Percentiles rank a stretch among this genome's conserved stretches.
phyloP scores from a whole-genome alignment of 2,329 filamentous ascomycete genomes.

The Fusarium sp. region DNA sequence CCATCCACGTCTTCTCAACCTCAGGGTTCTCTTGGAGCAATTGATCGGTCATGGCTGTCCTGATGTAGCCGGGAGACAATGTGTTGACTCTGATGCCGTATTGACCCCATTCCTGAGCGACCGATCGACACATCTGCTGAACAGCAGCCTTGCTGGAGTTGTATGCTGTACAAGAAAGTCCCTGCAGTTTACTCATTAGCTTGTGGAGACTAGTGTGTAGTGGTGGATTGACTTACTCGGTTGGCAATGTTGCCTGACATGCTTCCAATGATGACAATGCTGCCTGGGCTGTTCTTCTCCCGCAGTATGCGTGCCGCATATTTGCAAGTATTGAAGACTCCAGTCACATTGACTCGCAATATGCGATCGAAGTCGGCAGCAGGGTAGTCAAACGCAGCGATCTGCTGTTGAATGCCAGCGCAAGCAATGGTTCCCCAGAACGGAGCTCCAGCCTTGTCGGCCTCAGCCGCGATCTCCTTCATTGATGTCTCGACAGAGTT shows the following conservation, averaged over 20 bases:
- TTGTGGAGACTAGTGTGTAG: not conserved
- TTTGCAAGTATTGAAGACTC: conserved; percentile 78
- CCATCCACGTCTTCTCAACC: conserved; percentile 67
- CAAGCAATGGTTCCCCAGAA: conserved; percentile 60
- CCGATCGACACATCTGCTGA: conserved; percentile 69
- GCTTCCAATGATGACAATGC: conserved; percentile 64
- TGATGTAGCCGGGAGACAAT: conserved; percentile 71
- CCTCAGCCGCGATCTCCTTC: conserved; percentile 54
- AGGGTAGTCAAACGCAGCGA: conserved; percentile 61
- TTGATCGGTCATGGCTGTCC: conserved; percentile 62
- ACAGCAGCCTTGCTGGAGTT: conserved; percentile 74
- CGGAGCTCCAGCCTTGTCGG: conserved; percentile 49
- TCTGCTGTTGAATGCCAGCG: conserved; percentile 63
- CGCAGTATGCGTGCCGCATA: conserved; percentile 72
- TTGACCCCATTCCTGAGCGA: conserved; percentile 73
- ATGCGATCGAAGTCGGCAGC: conserved; percentile 75
- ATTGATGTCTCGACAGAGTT: conserved; percentile 53
- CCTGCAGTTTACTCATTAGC: conserved; percentile 56
- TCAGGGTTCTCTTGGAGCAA: conserved; percentile 61
- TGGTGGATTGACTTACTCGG: conserved; percentile 55
- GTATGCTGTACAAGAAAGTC: conserved; percentile 72
- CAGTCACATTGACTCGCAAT: conserved; percentile 76
- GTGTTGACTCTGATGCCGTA: conserved; percentile 76
- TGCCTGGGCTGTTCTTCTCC: conserved; percentile 58
- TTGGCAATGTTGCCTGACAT: conserved; percentile 66